These are phyloP conservation scores for Fonsecaea erecta DNA, from an alignment of 2,329 filamentous ascomycete species.

Conservation along the genomic window DNA sequence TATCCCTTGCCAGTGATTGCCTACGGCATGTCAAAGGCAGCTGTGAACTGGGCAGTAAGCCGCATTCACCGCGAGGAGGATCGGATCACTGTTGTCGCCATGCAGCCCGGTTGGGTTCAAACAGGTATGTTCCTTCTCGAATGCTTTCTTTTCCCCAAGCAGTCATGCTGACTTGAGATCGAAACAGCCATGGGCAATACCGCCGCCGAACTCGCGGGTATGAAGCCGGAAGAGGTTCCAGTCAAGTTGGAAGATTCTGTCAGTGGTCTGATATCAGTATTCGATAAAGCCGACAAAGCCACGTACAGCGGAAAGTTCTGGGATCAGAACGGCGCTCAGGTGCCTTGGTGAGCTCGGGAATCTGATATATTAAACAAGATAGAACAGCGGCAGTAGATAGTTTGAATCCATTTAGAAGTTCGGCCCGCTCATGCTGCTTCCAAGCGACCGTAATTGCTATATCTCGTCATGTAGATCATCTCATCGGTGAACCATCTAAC, in stretches of 20 bases:
- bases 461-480: too few species aligned
- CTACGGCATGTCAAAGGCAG: slow-evolving; percentile 39
- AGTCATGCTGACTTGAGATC: slow-evolving; percentile 33
- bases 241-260: slow-evolving; percentile 28
- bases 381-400: neutral
- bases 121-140: slow-evolving; percentile 29
- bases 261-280: slow-evolving; percentile 23
- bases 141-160: neutral
- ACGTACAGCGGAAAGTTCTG: slow-evolving; percentile 30
- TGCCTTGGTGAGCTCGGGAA: slow-evolving; percentile 23
- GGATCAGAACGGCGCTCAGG: slow-evolving; percentile 23
- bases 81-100: slow-evolving; percentile 37
- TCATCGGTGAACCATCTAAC: too few species aligned
- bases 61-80: slow-evolving; percentile 38
- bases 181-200: slow-evolving; percentile 36
- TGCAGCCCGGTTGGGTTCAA: slow-evolving; percentile 44
- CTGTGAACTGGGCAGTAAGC: slow-evolving; percentile 35
- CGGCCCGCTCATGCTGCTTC: neutral
- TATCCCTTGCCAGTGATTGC: slow-evolving; percentile 27
- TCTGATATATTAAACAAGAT: neutral
- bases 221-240: slow-evolving; percentile 24
- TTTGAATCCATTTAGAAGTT: neutral
- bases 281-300: slow-evolving; percentile 29
- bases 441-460: too few species aligned
- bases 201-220: slow-evolving; percentile 16